A percentile compares a stretch with the other conserved stretches of the same genome.
These are phyloP conservation scores for Hamigera avellanea DNA, from an alignment of 495 filamentous ascomycete species.

Conservation along the genomic window DNA sequence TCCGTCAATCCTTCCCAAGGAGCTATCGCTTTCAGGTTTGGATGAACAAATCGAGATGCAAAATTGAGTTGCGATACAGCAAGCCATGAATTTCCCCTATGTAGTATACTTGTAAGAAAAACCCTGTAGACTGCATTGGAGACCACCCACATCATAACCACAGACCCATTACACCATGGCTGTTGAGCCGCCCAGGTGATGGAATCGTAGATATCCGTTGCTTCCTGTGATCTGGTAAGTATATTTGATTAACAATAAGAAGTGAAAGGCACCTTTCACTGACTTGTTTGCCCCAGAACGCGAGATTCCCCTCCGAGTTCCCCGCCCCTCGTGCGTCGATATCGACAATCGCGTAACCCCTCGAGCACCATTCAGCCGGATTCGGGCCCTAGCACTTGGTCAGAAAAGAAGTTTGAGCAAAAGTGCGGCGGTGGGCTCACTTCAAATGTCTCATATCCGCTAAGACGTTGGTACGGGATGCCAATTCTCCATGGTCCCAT, in stretches of 20 bases:
- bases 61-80: constrained; percentile 24
- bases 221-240: too few relatives aligned
- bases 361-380: constrained; percentile 23
- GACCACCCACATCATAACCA: constrained; percentile 12
- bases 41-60: constrained; percentile 19
- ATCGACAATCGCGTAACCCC: constrained; percentile 32
- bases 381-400: too few relatives aligned
- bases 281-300: constrained; percentile 8
- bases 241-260: too few relatives aligned
- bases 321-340: constrained; percentile 23
- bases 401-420: too few relatives aligned
- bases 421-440: too few relatives aligned
- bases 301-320: constrained; percentile 20
- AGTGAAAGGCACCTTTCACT: too few relatives aligned
- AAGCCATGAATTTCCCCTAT: constrained; percentile 16
- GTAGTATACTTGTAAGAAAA: too few relatives aligned
- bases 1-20: constrained; percentile 30
- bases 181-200: constrained; percentile 7
- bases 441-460: constrained; percentile 27
- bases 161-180: constrained; percentile 12
- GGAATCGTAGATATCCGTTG: constrained; percentile 9
- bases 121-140: too few relatives aligned
- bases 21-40: constrained; percentile 25
- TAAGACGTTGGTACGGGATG: constrained; percentile 6
- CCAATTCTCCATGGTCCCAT: constrained; percentile 9